Conservation (phyloP, 1,139 yeast species). For the Blastobotrys persicus region DNA sequence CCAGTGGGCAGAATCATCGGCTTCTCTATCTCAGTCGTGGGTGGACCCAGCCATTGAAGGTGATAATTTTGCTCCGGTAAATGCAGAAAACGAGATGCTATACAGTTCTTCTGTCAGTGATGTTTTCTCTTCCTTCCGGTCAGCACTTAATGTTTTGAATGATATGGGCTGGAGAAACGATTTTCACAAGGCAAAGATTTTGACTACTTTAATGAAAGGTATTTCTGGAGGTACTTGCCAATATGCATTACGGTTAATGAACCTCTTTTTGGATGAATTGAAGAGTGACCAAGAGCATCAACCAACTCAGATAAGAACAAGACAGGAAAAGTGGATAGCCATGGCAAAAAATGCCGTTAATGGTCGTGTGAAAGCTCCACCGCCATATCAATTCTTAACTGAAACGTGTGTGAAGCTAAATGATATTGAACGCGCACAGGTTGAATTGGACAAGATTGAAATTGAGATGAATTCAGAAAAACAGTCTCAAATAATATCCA, state of each 20-base stretch:
- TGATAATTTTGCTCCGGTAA: constrained; percentile 58
- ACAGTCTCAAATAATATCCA: constrained; percentile 49
- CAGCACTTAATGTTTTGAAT: constrained; percentile 53
- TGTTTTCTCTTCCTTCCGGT: constrained; percentile 60
- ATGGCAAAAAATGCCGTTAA: constrained; percentile 46
- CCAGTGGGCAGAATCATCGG: constrained; percentile 56
- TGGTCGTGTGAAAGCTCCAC: constrained; percentile 42
- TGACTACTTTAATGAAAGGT: constrained; percentile 57
- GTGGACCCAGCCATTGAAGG: constrained; percentile 54
- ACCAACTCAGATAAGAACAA: constrained; percentile 33
- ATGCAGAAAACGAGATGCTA: constrained; percentile 40
- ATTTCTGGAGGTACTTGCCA: constrained; percentile 58
- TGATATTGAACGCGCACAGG: constrained; percentile 61
- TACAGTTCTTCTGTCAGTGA: constrained; percentile 64
- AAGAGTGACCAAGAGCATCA: constrained; percentile 35
- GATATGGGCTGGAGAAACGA: constrained; percentile 61
- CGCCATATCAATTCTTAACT: constrained; percentile 58
- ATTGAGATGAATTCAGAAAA: constrained; percentile 59
- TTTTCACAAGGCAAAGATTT: constrained; percentile 57
- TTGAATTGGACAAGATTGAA: constrained; percentile 59
- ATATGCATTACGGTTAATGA: constrained; percentile 52
- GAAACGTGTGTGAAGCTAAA: constrained; percentile 75
- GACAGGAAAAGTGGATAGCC: constrained; percentile 41
- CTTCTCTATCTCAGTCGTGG: constrained; percentile 48
- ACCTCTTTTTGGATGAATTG: constrained; percentile 48